These are phyloP conservation scores for Carex arenaria DNA, from an alignment of 202 grass and related monocot species.

Conservation along the genomic window DNA sequence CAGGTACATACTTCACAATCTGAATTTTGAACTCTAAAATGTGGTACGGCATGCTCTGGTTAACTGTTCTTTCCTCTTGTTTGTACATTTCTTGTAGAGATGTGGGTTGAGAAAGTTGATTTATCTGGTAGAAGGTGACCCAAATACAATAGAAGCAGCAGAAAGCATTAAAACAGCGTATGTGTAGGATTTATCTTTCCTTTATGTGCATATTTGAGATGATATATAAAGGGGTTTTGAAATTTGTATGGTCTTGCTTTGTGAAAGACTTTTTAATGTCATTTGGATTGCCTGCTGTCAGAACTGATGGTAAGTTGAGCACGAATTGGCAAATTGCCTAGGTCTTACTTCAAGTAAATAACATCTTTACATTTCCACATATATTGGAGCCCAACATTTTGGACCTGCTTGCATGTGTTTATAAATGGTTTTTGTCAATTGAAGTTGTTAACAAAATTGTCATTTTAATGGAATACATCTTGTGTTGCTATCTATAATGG, in stretches of 20 bases:
- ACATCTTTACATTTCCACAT: background rate
- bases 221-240: background rate
- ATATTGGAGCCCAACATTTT: background rate
- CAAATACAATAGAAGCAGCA: constrained; percentile 47
- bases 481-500: background rate
- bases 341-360: background rate
- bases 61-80: constrained; percentile 1
- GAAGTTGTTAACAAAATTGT: background rate
- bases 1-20: constrained; percentile 42
- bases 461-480: background rate
- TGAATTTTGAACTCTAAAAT: background rate
- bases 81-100: constrained; percentile 39
- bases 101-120: constrained; percentile 78
- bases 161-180: constrained; percentile 78
- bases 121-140: constrained; percentile 95
- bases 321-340: background rate
- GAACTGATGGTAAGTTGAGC: constrained; percentile 2
- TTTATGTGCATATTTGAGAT: background rate
- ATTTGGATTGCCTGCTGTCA: background rate
- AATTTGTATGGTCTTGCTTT: background rate
- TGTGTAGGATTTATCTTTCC: constrained; percentile 23
- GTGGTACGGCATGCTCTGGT: background rate
- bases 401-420: background rate
- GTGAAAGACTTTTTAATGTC: background rate
- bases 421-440: background rate